Percentiles rank a stretch among this genome's conserved stretches.
Conservation (phyloP, 2,329 filamentous ascomycete genomes). For the Pseudocercospora pini-densiflorae region DNA sequence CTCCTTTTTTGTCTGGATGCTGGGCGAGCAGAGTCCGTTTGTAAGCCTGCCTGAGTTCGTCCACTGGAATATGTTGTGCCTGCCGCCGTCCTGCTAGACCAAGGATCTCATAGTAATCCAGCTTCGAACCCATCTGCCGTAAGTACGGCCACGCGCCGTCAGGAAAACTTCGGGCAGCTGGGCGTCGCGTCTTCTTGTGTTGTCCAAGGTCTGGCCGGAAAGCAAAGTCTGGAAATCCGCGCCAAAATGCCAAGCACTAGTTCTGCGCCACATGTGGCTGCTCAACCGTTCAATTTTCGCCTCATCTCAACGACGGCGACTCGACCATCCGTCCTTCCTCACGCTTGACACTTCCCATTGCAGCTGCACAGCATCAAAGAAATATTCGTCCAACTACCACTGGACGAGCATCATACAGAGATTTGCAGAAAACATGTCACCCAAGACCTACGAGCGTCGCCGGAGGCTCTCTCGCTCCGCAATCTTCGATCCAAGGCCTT, state of each 20-base stretch:
- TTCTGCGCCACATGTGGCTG: not conserved
- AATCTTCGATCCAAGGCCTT: not conserved
- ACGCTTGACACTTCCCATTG: not conserved
- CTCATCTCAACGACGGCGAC: not conserved
- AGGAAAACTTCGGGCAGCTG: not conserved
- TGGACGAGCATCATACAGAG: not conserved
- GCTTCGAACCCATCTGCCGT: not conserved
- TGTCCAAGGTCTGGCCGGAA: not conserved
- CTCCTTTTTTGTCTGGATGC: constrained; percentile 61
- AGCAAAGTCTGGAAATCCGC: not conserved
- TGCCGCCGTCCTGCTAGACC: constrained; percentile 29
- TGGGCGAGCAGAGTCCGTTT: constrained; percentile 60
- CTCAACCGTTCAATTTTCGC: no score
- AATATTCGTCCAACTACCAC: not conserved
- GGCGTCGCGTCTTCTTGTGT: not conserved
- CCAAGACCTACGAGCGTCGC: not conserved
- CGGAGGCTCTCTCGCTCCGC: no score
- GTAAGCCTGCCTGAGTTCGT: constrained; percentile 60
- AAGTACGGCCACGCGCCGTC: not conserved
- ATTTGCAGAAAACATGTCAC: not conserved
- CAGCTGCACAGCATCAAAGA: not conserved
- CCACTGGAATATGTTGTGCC: constrained; percentile 27
- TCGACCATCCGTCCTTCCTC: not conserved
- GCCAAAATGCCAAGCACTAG: not conserved
- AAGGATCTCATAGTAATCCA: constrained; percentile 38